A percentile compares a stretch with the other conserved stretches of the same genome.
Conservation (phyloP, 2,329 filamentous ascomycete genomes). For the Claviceps africana region DNA sequence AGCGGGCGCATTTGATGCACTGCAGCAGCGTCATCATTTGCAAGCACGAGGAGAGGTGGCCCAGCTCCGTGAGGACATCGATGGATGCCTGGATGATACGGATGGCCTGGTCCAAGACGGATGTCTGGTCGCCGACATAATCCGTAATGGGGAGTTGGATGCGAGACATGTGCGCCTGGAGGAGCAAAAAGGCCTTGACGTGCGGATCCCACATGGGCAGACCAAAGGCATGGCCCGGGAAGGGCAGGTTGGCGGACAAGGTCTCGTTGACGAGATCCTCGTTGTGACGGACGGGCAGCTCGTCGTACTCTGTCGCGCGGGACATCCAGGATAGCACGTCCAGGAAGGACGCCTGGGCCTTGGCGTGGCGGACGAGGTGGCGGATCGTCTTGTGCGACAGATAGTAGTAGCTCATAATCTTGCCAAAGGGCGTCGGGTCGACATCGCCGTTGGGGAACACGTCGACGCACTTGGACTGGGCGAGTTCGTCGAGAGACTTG, state of each 20-base stretch:
- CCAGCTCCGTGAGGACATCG: constrained; percentile 85
- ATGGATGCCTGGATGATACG: constrained; percentile 94
- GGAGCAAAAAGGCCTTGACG: constrained; percentile 83
- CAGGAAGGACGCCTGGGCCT: constrained; percentile 59
- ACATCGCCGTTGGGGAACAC: constrained; percentile 79
- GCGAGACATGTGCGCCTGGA: constrained; percentile 90
- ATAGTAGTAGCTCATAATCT: constrained; percentile 99
- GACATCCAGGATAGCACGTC: constrained; percentile 89
- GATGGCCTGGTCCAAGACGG: constrained; percentile 86
- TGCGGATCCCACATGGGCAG: constrained; percentile 97
- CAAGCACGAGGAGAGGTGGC: constrained; percentile 60
- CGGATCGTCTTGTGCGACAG: constrained; percentile 90
- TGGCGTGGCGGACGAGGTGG: constrained; percentile 63
- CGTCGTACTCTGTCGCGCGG: constrained; percentile 87
- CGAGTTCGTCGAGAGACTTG: constrained; percentile 68
- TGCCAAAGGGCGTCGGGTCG: constrained; percentile 78
- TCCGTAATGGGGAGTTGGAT: constrained; percentile 88
- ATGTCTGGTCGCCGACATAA: constrained; percentile 87
- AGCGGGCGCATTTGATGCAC: constrained; percentile 82
- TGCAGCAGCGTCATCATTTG: constrained; percentile 79
- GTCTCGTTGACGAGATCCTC: constrained; percentile 95
- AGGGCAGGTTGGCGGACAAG: constrained; percentile 66
- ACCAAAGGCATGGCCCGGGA: constrained; percentile 43
- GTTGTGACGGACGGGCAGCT: constrained; percentile 93
- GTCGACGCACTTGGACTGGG: constrained; percentile 69